Evolutionary conservation across 306 rosid species (phyloP), one percentile per base, ranked within the genome.

Genomic region (Carpinus fangiana): DNA sequence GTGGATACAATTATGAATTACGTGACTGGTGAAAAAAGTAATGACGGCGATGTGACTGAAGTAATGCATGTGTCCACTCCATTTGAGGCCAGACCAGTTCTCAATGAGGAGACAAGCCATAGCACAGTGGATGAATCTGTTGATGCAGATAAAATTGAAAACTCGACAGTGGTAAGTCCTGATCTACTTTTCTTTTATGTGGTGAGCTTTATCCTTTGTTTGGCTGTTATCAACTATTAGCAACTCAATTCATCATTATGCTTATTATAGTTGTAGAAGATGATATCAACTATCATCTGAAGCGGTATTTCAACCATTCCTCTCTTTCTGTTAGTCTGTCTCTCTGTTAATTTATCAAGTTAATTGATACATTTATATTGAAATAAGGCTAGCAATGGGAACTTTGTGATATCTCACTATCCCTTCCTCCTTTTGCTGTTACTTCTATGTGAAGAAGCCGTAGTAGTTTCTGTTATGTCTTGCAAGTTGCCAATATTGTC

Each of bases 91-190:
- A 80, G 79, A 73, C 48, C 53, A 17, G 65, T 73, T 79, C 61
- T 68, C 43, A 51, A 78, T 61, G 83, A 82, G 75, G 86, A 83
- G 78, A 70, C 56, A 50, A 57, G 78, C 71, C 79, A 71, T 26
- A 65, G 31, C 14, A 7, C 28, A 16, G 72, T 38, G 31, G 78
- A 54, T 73, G 82, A 80, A 47, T 65, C 80, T 65, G 73, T 73
- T 78, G 86, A 80, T 73, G 81, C 73, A 68, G 80, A 76, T 82
- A 54, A 80, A 70, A 76, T 26, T 57, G 80, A 16, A 83, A 74
- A 67, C 23, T 66, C 81, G 12, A 73, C 41, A 34, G 52, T 53
- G 84, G 88, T 86, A 78, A 50, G 87, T 84, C 61, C 66, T 61
- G 18, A 72, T 78, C 59, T 46, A 11, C 73, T 52, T 70, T 67